Evolutionary conservation across 1,284 basidiomycete species (phyloP), one percentile per base, ranked within the genome.

Genomic region (Cystobasidium sp.): DNA sequence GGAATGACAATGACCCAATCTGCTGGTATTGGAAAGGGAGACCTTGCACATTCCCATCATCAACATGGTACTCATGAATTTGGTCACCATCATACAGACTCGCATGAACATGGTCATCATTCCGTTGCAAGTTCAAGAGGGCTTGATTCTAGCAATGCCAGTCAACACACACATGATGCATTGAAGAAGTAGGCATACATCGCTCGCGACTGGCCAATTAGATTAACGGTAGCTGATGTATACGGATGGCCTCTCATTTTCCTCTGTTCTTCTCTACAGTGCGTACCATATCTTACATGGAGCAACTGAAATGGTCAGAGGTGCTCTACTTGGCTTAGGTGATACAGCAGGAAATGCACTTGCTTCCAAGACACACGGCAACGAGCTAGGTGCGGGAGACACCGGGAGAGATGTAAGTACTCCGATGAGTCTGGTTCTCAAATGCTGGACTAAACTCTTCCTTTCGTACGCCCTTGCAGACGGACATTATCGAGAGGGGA

Each of bases 201-300:
- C 31, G 31, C 31, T 31, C 31, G 5, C 31, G 31, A 31, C 31
- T 31, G 31, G 31, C 31, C 31, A 5, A 31, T 31, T 31, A 5
- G 31, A 31, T 31, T 31, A 31, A 31, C 31, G 31, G 31, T 31
- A 31, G 31, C 31, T 31, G 31, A 31, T 31, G 31, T 31, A 31
- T 31, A 31, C 5, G 1, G 31, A 31, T 31, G 31, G 31, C 31
- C 31, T 31, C 31, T 1, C 31, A 31, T 31, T 1, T 31, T 31
- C 31, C 16, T 20, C 20, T 51, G 47, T 20, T 16, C 47, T 16
- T 51, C 16, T 16, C 14, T 51, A 3, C 24, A 66, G 64, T 16
- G 64, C 64, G 9, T 66, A 66, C 20, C 41, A 66, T 53, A 49
- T 66, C 7, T 22, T 66, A 10, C 64, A 66, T 43, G 64, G 64